Percentiles rank a stretch among this genome's conserved stretches.
phyloP scores from a whole-genome alignment of 2,329 filamentous ascomycete genomes.

The Botrytis elliptica region DNA sequence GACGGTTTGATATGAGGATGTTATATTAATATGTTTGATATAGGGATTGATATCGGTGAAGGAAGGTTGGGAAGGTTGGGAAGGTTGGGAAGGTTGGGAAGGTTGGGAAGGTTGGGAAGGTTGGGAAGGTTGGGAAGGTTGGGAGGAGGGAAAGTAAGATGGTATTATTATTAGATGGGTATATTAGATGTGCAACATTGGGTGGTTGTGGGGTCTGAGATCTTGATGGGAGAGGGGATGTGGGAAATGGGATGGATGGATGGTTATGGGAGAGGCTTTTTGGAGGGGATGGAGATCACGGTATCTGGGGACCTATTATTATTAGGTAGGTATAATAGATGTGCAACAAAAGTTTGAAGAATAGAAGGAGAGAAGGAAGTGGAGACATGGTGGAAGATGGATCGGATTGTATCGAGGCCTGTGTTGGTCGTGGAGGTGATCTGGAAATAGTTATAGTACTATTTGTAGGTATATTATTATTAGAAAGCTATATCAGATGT shows the following conservation, averaged over 20 bases:
- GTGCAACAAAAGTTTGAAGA: background rate
- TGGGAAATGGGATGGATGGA: background rate
- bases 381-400: background rate
- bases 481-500: slow-evolving; percentile 8
- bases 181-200: slow-evolving; percentile 17
- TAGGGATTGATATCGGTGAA: background rate
- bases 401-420: background rate
- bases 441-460: background rate
- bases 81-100: background rate
- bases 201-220: background rate
- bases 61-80: background rate
- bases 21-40: background rate
- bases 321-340: background rate
- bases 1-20: background rate
- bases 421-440: background rate
- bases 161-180: slow-evolving; percentile 18
- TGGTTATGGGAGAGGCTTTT: background rate
- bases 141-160: background rate
- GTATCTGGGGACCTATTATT: background rate
- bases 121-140: background rate
- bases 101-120: background rate
- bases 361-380: background rate
- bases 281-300: background rate
- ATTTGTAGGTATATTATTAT: background rate
- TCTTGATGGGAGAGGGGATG: background rate